Conservation (phyloP, 2,329 filamentous ascomycete species). For the Leptographium wingfieldii region DNA sequence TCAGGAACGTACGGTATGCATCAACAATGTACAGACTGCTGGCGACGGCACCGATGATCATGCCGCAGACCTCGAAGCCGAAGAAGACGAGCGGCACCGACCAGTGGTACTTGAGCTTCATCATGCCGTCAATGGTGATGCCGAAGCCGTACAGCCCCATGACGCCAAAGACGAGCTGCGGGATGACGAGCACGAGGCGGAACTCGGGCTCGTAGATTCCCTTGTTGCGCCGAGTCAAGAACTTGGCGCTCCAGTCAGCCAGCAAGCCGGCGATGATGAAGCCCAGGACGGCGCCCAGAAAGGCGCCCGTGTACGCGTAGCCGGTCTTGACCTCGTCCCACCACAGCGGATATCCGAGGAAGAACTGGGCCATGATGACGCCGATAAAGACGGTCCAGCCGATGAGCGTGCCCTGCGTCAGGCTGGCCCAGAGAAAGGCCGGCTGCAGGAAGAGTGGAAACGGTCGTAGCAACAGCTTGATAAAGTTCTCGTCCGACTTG, state of each 20-base stretch:
- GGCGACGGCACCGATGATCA: slow-evolving; percentile 83
- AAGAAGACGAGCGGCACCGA: slow-evolving; percentile 71
- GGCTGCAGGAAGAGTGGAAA: slow-evolving; percentile 77
- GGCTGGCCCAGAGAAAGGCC: slow-evolving; percentile 63
- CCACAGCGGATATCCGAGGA: slow-evolving; percentile 67
- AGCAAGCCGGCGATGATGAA: slow-evolving; percentile 63
- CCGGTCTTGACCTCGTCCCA: slow-evolving; percentile 73
- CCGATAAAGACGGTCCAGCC: slow-evolving; percentile 94
- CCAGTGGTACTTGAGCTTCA: slow-evolving; percentile 49
- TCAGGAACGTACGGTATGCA: slow-evolving; percentile 58
- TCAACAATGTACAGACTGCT: slow-evolving; percentile 84
- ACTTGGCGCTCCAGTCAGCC: slow-evolving; percentile 58
- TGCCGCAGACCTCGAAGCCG: slow-evolving; percentile 69
- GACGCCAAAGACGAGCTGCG: slow-evolving; percentile 65
- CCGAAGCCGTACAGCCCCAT: slow-evolving; percentile 79
- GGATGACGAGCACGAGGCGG: slow-evolving; percentile 67
- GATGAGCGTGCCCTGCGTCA: slow-evolving; percentile 82
- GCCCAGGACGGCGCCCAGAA: slow-evolving; percentile 68
- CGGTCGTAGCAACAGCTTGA: slow-evolving; percentile 53
- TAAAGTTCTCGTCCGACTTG: slow-evolving; percentile 66
- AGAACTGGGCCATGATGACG: slow-evolving; percentile 69
- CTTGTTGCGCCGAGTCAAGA: slow-evolving; percentile 59
- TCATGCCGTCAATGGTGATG: slow-evolving; percentile 51
- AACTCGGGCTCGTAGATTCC: slow-evolving; percentile 91
- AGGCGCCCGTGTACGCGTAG: slow-evolving; percentile 78